A percentile compares a stretch with the other conserved stretches of the same genome.
Conservation (phyloP, 163 green algal genomes). For the Prototheca stagnorum region DNA sequence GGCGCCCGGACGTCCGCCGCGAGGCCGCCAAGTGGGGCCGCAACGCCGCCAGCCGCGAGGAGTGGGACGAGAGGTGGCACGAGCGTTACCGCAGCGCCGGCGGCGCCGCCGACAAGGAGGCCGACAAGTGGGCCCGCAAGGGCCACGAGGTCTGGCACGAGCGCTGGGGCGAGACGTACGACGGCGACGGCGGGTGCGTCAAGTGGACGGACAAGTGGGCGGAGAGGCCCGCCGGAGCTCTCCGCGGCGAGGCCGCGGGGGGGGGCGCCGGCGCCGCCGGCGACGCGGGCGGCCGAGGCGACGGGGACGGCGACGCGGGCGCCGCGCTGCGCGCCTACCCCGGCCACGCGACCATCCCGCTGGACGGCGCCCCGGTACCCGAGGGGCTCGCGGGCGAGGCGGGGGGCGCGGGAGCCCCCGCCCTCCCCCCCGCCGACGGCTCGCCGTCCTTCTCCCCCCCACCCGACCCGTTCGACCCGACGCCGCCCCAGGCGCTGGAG, state of each 20-base stretch:
- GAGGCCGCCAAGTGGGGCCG: slow-evolving; percentile 63
- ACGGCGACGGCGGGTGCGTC: slow-evolving; percentile 41
- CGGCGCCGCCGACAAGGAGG: slow-evolving; percentile 60
- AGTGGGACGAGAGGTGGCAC: slow-evolving; percentile 91
- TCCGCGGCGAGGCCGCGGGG: slow-evolving; percentile 56
- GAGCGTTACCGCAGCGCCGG: slow-evolving; percentile 60
- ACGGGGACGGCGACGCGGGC: no score
- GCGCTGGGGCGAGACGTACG: slow-evolving; percentile 83
- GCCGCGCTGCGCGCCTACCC: no score
- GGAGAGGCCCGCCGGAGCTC: slow-evolving; percentile 30
- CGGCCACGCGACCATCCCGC: no score
- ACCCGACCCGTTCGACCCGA: no score
- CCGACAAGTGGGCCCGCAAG: slow-evolving; percentile 82
- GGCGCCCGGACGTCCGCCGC: slow-evolving; percentile 65
- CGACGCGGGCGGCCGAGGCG: no score
- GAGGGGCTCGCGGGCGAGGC: no score
- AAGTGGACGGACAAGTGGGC: slow-evolving; percentile 86
- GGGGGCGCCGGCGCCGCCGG: slow-evolving; percentile 19
- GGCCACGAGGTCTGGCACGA: slow-evolving; percentile 76
- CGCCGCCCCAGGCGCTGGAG: no score
- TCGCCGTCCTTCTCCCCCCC: no score
- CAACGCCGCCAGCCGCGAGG: slow-evolving; percentile 29
- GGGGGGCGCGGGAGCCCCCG: no score
- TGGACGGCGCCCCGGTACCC: no score
- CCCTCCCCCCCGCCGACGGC: no score